Evolutionary conservation across 805 yeast genomes (phyloP).

Genomic region (Lipomyces starkeyi): DNA sequence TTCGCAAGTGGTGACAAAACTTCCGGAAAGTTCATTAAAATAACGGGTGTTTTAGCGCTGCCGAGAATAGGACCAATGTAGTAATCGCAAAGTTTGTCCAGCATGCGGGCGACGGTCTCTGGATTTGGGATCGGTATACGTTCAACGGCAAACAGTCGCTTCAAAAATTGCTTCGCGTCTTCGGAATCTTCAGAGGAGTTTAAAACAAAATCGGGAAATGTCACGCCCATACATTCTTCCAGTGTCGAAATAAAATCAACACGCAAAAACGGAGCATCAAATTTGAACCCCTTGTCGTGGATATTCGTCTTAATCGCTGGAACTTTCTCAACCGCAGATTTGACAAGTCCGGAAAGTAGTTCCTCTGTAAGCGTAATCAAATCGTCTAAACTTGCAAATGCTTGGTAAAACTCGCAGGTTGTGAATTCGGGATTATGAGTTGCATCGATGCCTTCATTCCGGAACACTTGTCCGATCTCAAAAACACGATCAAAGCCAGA

Average conservation of each 20-base stretch:
- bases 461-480: constrained; percentile 82
- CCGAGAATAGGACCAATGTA: constrained; percentile 70
- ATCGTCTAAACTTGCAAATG: constrained; percentile 68
- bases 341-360: constrained; percentile 54
- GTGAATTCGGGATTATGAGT: constrained; percentile 96
- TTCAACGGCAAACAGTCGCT: constrained; percentile 50
- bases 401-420: constrained; percentile 84
- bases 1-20: constrained; percentile 88
- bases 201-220: constrained; percentile 51
- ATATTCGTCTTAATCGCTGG: constrained; percentile 9
- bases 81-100: constrained; percentile 65
- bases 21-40: constrained; percentile 83
- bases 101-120: constrained; percentile 58
- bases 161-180: constrained; percentile 47
- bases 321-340: constrained; percentile 4
- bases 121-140: constrained; percentile 46
- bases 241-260: constrained; percentile 73
- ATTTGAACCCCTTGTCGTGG: neutral
- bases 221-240: constrained; percentile 57
- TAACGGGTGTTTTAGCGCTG: constrained; percentile 57
- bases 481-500: constrained; percentile 86
- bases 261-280: constrained; percentile 46
- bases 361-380: constrained; percentile 69
- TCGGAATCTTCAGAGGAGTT: constrained; percentile 43
- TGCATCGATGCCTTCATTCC: constrained; percentile 92